These are phyloP conservation scores for Beta vulgaris DNA, from an alignment of 148 eudicot genomes.

Conservation along the genomic window DNA sequence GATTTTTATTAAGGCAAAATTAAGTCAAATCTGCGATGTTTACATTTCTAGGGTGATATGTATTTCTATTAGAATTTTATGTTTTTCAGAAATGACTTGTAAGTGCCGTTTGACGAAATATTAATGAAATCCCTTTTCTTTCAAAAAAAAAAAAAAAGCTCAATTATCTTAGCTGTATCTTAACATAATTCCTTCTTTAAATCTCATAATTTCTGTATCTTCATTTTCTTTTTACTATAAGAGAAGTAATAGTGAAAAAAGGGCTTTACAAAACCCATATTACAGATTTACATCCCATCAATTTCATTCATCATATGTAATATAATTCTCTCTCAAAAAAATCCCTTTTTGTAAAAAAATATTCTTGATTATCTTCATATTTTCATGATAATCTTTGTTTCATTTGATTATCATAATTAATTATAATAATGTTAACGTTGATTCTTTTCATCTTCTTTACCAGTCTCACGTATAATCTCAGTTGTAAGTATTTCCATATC, in stretches of 20 bases:
- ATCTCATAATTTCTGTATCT: background rate
- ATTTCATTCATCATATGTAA: background rate
- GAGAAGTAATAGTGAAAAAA: background rate
- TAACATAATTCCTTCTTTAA: background rate
- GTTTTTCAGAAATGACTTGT: no score
- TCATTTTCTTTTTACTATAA: constrained; percentile 8
- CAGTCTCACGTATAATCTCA: constrained; percentile 3
- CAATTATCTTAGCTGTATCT: no score
- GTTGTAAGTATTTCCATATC: constrained; percentile 12
- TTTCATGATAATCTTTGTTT: background rate
- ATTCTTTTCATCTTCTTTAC: constrained; percentile 20
- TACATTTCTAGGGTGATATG: no score
- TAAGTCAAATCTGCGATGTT: no score
- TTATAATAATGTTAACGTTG: constrained; percentile 3
- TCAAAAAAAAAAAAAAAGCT: no score
- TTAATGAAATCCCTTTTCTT: no score
- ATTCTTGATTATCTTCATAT: background rate
- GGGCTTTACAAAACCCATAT: background rate
- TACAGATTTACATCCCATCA: background rate
- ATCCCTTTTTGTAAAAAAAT: background rate
- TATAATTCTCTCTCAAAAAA: background rate
- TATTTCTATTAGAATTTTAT: no score
- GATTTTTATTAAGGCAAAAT: no score
- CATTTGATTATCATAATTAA: background rate
- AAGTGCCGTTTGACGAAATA: no score